These are phyloP conservation scores for Cryptosporidium bovis DNA, from an alignment of 169 alveolate species.

Conservation along the genomic window DNA sequence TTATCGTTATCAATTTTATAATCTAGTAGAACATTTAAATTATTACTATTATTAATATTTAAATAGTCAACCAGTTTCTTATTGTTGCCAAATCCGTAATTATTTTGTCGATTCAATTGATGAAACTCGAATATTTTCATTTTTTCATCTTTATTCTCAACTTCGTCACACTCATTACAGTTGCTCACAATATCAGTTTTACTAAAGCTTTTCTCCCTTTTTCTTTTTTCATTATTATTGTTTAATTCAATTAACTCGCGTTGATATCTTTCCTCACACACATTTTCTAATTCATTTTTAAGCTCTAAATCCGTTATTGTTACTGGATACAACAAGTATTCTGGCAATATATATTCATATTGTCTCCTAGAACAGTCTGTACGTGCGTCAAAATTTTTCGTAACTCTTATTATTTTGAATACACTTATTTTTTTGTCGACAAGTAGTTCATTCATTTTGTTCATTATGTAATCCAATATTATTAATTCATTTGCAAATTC, in stretches of 20 bases:
- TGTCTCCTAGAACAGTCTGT: constrained; percentile 85
- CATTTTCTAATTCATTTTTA: constrained; percentile 15
- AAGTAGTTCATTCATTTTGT: constrained; percentile 13
- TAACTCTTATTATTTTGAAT: constrained; percentile 81
- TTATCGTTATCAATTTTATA: constrained; percentile 61
- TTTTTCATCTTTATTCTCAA: constrained; percentile 27
- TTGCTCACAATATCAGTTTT: background rate
- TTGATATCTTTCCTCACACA: background rate
- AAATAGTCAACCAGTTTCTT: background rate
- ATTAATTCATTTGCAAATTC: constrained; percentile 36
- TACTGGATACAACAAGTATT: constrained; percentile 71
- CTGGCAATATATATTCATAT: constrained; percentile 85
- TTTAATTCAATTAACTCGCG: constrained; percentile 5
- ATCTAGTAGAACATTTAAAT: background rate
- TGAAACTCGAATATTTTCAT: constrained; percentile 4
- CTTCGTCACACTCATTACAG: background rate
- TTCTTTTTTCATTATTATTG: background rate
- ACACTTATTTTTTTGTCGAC: constrained; percentile 77
- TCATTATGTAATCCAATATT: constrained; percentile 38
- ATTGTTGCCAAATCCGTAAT: constrained; percentile 39
- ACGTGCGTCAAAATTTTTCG: constrained; percentile 87
- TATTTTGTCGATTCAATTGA: constrained; percentile 24
- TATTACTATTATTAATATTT: background rate
- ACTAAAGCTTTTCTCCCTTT: constrained; percentile 4
- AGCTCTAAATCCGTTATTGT: constrained; percentile 9